A percentile compares a stretch with the other conserved stretches of the same genome.
These are phyloP conservation scores for Suillus americanus DNA, from an alignment of 768 basidiomycete species.

Conservation along the genomic window DNA sequence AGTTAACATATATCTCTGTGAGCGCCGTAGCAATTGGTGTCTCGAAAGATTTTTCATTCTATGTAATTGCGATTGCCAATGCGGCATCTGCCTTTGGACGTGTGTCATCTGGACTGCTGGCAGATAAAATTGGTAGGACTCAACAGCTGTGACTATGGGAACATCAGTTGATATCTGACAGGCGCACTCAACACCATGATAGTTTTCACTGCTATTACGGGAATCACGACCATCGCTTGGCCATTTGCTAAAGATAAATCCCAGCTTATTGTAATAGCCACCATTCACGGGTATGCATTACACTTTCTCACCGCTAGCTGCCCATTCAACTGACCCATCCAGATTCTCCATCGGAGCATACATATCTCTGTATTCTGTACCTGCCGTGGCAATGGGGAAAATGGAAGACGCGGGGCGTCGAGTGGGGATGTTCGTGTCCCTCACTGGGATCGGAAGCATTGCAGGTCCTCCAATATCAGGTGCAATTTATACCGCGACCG, in stretches of 20 bases:
- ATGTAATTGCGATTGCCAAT: slow-evolving; percentile 69
- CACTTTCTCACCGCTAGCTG: background rate
- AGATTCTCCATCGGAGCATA: slow-evolving; percentile 66
- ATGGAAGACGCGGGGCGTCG: slow-evolving; percentile 63
- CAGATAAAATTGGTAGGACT: slow-evolving; percentile 50
- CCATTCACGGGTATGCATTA: slow-evolving; percentile 61
- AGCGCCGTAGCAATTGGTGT: slow-evolving; percentile 54
- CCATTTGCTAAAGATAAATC: slow-evolving; percentile 52
- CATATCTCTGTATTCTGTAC: slow-evolving; percentile 53
- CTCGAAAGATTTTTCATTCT: slow-evolving; percentile 52
- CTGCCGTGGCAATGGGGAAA: slow-evolving; percentile 61
- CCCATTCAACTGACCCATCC: background rate
- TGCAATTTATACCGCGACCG: slow-evolving; percentile 54
- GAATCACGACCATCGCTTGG: slow-evolving; percentile 66
- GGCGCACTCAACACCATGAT: slow-evolving; percentile 71
- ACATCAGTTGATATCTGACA: slow-evolving; percentile 20
- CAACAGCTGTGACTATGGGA: background rate
- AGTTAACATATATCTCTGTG: slow-evolving; percentile 66
- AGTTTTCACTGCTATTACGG: slow-evolving; percentile 57
- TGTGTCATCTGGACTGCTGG: slow-evolving; percentile 48
- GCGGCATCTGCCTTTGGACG: slow-evolving; percentile 56
- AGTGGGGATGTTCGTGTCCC: slow-evolving; percentile 62
- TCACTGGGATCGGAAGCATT: slow-evolving; percentile 60
- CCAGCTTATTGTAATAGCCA: slow-evolving; percentile 49
- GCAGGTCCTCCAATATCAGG: slow-evolving; percentile 75